These are phyloP conservation scores for Stagonosporopsis cucurbitacearum DNA, from an alignment of 2,329 filamentous ascomycete species.

Conservation along the genomic window DNA sequence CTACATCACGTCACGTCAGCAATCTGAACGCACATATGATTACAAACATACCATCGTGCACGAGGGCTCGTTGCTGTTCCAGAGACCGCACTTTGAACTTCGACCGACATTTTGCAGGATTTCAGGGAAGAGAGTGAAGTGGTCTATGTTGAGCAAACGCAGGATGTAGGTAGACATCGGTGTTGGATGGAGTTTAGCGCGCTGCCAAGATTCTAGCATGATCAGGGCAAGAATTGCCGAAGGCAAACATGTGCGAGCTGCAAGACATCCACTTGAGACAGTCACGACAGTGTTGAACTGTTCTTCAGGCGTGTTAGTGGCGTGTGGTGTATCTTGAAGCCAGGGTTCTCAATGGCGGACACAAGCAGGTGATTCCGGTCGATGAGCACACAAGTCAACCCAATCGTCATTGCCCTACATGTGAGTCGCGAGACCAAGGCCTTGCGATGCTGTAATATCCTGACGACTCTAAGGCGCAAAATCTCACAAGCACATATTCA, in stretches of 20 bases:
- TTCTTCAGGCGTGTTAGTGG: background rate
- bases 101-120: slow-evolving; percentile 36
- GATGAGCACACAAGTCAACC: background rate
- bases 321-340: background rate
- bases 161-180: slow-evolving; percentile 34
- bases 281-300: background rate
- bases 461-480: background rate
- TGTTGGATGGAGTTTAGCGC: slow-evolving; percentile 26
- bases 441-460: background rate
- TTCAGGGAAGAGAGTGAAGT: slow-evolving; percentile 10
- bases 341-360: background rate
- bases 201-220: slow-evolving; percentile 34
- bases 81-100: slow-evolving; percentile 15
- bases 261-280: background rate
- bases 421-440: background rate
- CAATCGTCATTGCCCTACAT: background rate
- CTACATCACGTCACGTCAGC: slow-evolving; percentile 55
- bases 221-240: slow-evolving; percentile 33
- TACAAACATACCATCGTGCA: slow-evolving; percentile 53
- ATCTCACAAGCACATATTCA: background rate
- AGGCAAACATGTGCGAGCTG: slow-evolving; percentile 11
- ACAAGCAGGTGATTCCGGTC: background rate
- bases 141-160: slow-evolving; percentile 24
- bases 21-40: background rate
- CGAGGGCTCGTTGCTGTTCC: slow-evolving; percentile 31